Percentiles rank a stretch among this genome's conserved stretches.
phyloP scores from a whole-genome alignment of 78 protist genomes.

The Dictyostelium purpureum region DNA sequence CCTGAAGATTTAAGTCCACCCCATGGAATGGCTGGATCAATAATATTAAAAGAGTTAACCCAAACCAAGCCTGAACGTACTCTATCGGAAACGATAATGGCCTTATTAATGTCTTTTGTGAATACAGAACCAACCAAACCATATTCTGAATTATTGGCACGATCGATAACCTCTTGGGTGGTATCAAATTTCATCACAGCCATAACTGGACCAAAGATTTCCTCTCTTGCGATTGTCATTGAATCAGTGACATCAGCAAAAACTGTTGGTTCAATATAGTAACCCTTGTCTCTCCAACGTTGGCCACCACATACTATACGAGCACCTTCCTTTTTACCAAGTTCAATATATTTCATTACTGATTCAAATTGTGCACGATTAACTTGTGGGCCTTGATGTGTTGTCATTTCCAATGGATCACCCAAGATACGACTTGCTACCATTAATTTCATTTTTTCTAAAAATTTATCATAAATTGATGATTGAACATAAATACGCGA shows the following conservation, averaged over 20 bases:
- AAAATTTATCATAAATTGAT: constrained; percentile 81
- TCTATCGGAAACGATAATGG: constrained; percentile 16
- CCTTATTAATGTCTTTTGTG: constrained; percentile 57
- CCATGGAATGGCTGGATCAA: constrained; percentile 48
- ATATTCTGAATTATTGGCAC: constrained; percentile 87
- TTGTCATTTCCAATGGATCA: constrained; percentile 48
- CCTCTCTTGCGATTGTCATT: constrained; percentile 83
- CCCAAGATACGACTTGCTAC: constrained; percentile 57
- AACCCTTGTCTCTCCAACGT: constrained; percentile 55
- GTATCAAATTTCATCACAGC: constrained; percentile 60
- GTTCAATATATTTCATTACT: constrained; percentile 15
- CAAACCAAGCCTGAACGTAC: constrained; percentile 17
- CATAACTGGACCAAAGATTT: constrained; percentile 93
- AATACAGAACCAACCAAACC: constrained; percentile 87
- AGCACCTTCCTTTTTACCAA: constrained; percentile 81
- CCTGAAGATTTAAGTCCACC: constrained; percentile 26
- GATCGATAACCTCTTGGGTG: constrained; percentile 79
- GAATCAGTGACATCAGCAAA: constrained; percentile 71
- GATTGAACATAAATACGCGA: constrained; percentile 87
- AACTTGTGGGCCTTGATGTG: constrained; percentile 81
- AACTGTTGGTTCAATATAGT: constrained; percentile 87
- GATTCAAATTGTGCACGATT: constrained; percentile 75
- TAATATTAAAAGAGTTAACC: constrained; percentile 29
- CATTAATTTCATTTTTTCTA: neutral
- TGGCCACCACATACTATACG: constrained; percentile 54